Percentiles rank a stretch among this genome's conserved stretches.
phyloP scores from a whole-genome alignment of 2,329 filamentous ascomycete species.

The Diaporthe velutina region DNA sequence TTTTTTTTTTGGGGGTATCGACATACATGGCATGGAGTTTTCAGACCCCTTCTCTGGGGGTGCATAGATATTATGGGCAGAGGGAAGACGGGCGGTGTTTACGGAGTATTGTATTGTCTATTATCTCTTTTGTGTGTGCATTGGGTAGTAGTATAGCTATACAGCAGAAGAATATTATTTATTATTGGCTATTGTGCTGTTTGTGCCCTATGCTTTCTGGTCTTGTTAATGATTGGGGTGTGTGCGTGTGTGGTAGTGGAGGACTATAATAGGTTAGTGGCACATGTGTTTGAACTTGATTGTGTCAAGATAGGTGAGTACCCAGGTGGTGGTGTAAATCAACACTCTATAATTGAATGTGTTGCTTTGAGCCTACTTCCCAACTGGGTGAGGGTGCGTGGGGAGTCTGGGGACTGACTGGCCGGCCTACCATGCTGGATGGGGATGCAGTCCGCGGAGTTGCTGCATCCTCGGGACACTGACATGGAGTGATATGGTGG shows the following conservation, averaged over 20 bases:
- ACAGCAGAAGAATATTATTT: neutral
- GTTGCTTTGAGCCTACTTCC: no score
- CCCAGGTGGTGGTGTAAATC: no score
- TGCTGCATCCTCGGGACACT: no score
- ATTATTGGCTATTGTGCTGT: neutral
- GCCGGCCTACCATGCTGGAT: no score
- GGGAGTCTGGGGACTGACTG: no score
- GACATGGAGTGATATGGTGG: no score
- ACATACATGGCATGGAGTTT: slow-evolving; percentile 27
- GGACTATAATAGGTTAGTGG: neutral
- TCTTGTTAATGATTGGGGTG: no score
- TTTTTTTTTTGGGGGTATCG: neutral
- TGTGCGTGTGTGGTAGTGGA: neutral
- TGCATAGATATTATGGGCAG: slow-evolving; percentile 2
- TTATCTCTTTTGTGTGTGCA: neutral
- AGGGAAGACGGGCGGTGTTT: neutral
- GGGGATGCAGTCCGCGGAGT: no score
- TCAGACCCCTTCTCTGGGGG: neutral
- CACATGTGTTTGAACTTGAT: neutral
- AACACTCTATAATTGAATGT: no score
- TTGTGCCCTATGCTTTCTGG: no score
- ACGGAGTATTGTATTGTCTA: neutral
- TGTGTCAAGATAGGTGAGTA: neutral
- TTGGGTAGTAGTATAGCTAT: slow-evolving; percentile 6
- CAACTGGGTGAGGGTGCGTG: no score